These are phyloP conservation scores for Helotiales sp. DNA, from an alignment of 2,329 filamentous ascomycete species.

Conservation along the genomic window DNA sequence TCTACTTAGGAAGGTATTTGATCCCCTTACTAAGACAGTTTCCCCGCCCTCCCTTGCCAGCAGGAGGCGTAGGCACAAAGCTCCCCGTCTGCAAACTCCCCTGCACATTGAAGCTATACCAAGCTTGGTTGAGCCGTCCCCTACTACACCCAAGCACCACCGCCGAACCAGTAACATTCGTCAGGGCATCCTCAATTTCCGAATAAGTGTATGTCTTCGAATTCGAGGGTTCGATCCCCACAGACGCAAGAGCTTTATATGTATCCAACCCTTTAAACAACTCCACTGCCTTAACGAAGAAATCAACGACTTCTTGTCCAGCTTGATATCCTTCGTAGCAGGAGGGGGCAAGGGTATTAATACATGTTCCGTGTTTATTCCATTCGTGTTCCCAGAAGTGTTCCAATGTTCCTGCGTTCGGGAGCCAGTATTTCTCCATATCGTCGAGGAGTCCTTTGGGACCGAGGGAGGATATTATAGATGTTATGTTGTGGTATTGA, in stretches of 20 bases:
- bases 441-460: conserved; percentile 58
- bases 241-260: conserved; percentile 40
- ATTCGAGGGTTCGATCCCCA: conserved; percentile 54
- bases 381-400: conserved; percentile 75
- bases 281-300: conserved; percentile 14
- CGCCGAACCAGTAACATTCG: conserved; percentile 43
- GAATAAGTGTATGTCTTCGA: conserved; percentile 40
- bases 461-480: conserved; percentile 57
- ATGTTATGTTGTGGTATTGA: conserved; percentile 63
- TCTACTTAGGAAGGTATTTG: conserved; percentile 53
- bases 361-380: conserved; percentile 72
- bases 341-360: conserved; percentile 64
- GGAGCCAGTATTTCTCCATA: conserved; percentile 65
- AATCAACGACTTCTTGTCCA: conserved; percentile 23
- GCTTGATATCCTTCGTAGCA: conserved; percentile 55
- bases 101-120: conserved; percentile 54
- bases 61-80: conserved; percentile 42
- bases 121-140: conserved; percentile 49
- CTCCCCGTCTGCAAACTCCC: conserved; percentile 51
- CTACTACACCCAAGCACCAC: conserved; percentile 47
- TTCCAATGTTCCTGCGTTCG: conserved; percentile 62
- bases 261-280: conserved; percentile 22
- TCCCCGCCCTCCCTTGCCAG: conserved; percentile 38
- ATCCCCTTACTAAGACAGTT: conserved; percentile 61
- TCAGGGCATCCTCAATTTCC: conserved; percentile 43